Evolutionary conservation across 2,329 filamentous ascomycete species (phyloP).

Genomic region (Chrysosporium keratinophilum): DNA sequence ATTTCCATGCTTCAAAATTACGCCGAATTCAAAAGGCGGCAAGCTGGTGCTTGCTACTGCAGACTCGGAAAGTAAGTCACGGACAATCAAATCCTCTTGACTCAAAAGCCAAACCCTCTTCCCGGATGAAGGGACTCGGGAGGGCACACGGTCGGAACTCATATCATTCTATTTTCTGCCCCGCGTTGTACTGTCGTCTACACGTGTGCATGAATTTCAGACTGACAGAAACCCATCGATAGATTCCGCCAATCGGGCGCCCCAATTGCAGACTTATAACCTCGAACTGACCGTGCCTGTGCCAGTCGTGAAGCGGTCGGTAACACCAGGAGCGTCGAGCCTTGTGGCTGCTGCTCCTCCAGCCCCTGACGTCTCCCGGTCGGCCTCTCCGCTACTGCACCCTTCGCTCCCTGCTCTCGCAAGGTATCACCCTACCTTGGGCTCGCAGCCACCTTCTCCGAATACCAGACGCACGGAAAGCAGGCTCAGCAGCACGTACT

Average conservation of each 20-base stretch:
- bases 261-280: slow-evolving; percentile 23
- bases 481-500: slow-evolving; percentile 37
- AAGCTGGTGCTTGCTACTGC: slow-evolving; percentile 41
- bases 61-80: slow-evolving; percentile 37
- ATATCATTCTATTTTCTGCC: not conserved
- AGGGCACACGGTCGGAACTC: not conserved
- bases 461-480: slow-evolving; percentile 38
- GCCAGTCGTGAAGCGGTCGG: slow-evolving; percentile 25
- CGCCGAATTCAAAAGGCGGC: slow-evolving; percentile 36
- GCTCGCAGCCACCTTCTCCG: slow-evolving; percentile 32
- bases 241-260: slow-evolving; percentile 32
- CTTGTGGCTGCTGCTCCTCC: slow-evolving; percentile 29
- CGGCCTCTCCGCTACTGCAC: slow-evolving; percentile 4
- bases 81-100: slow-evolving; percentile 3
- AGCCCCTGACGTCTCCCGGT: slow-evolving; percentile 26
- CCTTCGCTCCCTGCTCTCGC: slow-evolving; percentile 19
- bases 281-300: slow-evolving; percentile 24
- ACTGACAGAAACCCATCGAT: slow-evolving; percentile 31
- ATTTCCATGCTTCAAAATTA: slow-evolving; percentile 40
- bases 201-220: slow-evolving; percentile 20
- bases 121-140: not conserved
- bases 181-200: slow-evolving; percentile 7
- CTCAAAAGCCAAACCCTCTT: not conserved
- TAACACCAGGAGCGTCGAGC: slow-evolving; percentile 31
- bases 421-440: slow-evolving; percentile 26